A percentile compares a stretch with the other conserved stretches of the same genome.
phyloP scores from a whole-genome alignment of 2,329 filamentous ascomycete species.

The Aspergillus costaricaensis region DNA sequence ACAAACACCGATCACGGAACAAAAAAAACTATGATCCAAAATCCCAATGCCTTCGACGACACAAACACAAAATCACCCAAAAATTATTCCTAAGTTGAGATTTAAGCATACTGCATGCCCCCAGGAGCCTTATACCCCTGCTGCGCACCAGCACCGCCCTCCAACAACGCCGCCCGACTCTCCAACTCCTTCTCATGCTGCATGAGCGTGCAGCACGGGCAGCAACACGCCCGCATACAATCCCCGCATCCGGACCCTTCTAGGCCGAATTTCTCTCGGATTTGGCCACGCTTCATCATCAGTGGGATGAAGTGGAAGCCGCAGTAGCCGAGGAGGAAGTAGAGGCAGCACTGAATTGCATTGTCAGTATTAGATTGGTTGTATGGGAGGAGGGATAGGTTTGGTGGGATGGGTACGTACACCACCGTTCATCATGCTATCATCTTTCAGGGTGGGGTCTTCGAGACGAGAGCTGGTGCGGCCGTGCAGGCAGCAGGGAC shows the following conservation, averaged over 20 bases:
- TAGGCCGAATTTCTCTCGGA: constrained; percentile 58
- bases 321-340: constrained; percentile 30
- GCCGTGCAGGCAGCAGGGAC: constrained; percentile 37
- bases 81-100: too few species aligned
- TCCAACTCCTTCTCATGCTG: constrained; percentile 60
- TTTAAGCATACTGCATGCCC: constrained; percentile 23
- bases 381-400: neutral
- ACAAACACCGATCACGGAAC: neutral
- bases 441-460: constrained; percentile 32
- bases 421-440: constrained; percentile 30
- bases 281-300: constrained; percentile 57
- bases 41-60: too few species aligned
- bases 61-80: too few species aligned
- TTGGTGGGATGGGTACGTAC: constrained; percentile 20
- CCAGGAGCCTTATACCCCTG: constrained; percentile 29
- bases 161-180: neutral
- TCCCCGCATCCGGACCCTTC: constrained; percentile 52
- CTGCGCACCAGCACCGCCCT: neutral
- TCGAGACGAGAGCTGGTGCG: constrained; percentile 33
- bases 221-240: constrained; percentile 58
- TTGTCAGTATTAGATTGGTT: neutral
- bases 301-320: constrained; percentile 45
- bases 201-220: constrained; percentile 58
- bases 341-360: constrained; percentile 36
- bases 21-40: too few species aligned